These are phyloP conservation scores for Cyclaneusma minus DNA, from an alignment of 2,329 filamentous ascomycete species.

Conservation along the genomic window DNA sequence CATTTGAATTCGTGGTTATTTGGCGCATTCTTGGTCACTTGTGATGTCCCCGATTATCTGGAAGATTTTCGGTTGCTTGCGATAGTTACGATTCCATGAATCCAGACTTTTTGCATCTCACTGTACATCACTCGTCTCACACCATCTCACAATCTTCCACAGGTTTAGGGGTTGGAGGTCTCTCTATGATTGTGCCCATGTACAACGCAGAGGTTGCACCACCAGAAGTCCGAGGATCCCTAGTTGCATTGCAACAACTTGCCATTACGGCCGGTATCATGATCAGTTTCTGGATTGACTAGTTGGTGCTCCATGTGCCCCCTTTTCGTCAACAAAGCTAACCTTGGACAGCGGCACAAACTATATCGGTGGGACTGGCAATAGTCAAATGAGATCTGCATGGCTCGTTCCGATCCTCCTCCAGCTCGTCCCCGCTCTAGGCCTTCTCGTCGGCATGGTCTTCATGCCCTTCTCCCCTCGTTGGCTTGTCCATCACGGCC, in stretches of 20 bases:
- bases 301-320: slow-evolving; percentile 18
- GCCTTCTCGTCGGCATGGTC: slow-evolving; percentile 55
- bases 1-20: too few relatives aligned
- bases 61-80: slow-evolving; percentile 1
- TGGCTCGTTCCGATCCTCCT: slow-evolving; percentile 63
- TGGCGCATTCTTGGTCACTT: too few relatives aligned
- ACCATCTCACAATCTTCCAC: slow-evolving; percentile 11
- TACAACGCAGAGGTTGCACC: slow-evolving; percentile 35
- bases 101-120: neutral
- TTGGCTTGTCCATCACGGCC: slow-evolving; percentile 56
- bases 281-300: slow-evolving; percentile 44
- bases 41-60: too few relatives aligned
- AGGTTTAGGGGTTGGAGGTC: slow-evolving; percentile 51
- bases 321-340: neutral
- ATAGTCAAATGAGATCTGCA: slow-evolving; percentile 45
- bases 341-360: slow-evolving; percentile 35
- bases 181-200: slow-evolving; percentile 51
- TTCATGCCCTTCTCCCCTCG: slow-evolving; percentile 71
- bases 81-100: neutral
- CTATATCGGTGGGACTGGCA: slow-evolving; percentile 47
- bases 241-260: slow-evolving; percentile 50
- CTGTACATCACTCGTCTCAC: neutral
- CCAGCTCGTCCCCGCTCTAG: slow-evolving; percentile 49
- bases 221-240: slow-evolving; percentile 49
- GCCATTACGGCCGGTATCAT: slow-evolving; percentile 42